phyloP scores from a whole-genome alignment of 257 asterid species.

The Solanum appendiculatum region DNA sequence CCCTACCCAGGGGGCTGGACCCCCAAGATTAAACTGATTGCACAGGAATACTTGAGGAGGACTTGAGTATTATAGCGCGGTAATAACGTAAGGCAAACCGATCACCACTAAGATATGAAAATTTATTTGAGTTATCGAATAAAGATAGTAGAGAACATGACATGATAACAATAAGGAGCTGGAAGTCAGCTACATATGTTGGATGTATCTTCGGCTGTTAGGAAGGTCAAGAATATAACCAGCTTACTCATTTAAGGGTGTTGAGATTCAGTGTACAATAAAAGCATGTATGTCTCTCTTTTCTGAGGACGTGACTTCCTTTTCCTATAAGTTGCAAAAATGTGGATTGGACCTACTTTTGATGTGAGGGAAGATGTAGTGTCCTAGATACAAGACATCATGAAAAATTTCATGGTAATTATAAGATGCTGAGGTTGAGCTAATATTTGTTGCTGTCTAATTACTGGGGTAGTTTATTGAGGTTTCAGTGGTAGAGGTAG shows the following conservation, averaged over 20 bases:
- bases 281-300: not conserved
- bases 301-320: not conserved
- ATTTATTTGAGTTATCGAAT: fast-evolving
- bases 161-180: not conserved
- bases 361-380: not conserved
- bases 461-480: not conserved
- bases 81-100: not conserved
- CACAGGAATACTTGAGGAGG: not conserved
- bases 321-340: not conserved
- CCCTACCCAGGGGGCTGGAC: not conserved
- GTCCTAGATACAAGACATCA: not conserved
- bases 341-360: not conserved
- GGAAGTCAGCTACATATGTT: not conserved
- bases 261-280: not conserved
- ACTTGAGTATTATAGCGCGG: not conserved
- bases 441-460: not conserved
- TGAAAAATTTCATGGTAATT: not conserved
- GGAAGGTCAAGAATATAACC: not conserved
- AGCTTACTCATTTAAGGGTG: not conserved
- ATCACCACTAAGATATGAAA: not conserved
- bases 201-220: not conserved
- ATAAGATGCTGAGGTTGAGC: not conserved
- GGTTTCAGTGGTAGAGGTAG: not conserved
- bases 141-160: not conserved
- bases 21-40: not conserved